phyloP scores from a whole-genome alignment of 2,329 filamentous ascomycete species.

The Colletotrichum simmondsii region DNA sequence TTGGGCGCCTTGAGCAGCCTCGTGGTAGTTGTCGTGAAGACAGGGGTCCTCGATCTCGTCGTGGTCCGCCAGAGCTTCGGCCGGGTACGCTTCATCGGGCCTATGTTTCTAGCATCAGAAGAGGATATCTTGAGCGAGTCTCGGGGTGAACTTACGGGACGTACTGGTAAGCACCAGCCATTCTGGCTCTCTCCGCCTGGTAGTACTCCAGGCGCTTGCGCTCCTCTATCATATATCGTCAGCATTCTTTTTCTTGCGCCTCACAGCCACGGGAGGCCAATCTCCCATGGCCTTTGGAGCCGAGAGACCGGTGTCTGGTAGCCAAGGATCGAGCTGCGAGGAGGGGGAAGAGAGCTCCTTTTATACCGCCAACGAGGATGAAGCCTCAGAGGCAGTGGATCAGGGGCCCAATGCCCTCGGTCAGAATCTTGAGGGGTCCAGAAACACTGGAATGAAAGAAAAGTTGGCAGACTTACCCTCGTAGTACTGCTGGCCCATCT shows the following conservation, averaged over 20 bases:
- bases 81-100: neutral
- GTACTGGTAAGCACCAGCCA: neutral
- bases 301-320: accelerated
- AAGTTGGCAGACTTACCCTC: neutral
- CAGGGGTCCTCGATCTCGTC: too few species aligned
- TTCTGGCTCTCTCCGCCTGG: neutral
- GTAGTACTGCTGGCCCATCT: neutral
- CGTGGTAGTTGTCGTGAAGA: too few species aligned
- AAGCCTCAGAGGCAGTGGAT: neutral
- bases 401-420: neutral
- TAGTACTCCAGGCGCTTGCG: neutral
- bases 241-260: neutral
- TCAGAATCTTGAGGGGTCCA: neutral
- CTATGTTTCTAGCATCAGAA: neutral
- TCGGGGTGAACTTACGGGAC: neutral
- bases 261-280: accelerated
- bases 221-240: neutral
- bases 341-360: neutral
- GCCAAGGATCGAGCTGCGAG: neutral
- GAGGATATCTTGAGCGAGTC: neutral
- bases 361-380: too few species aligned
- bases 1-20: too few species aligned
- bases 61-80: too few species aligned
- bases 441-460: neutral
- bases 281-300: neutral